A percentile compares a stretch with the other conserved stretches of the same genome.
Conservation (phyloP, 306 rosid genomes). For the Fragaria ananassa region DNA sequence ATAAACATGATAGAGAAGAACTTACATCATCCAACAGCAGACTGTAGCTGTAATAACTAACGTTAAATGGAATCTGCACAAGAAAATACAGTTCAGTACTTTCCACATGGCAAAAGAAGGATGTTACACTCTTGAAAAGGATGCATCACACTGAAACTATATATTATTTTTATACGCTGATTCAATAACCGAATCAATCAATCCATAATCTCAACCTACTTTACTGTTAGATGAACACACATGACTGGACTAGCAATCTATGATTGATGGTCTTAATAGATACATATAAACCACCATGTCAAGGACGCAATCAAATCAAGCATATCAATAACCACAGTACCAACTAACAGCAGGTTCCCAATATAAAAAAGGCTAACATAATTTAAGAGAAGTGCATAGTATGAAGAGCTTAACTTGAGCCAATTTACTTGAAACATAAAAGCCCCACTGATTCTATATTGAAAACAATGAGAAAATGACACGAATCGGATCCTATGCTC, state of each 20-base stretch:
- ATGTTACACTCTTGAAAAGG: background rate
- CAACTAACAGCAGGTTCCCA: background rate
- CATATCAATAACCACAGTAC: background rate
- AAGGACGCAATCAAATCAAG: background rate
- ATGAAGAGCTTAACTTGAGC: background rate
- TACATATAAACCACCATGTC: background rate
- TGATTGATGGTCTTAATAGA: background rate
- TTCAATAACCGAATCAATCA: background rate
- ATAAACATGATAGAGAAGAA: constrained; percentile 17
- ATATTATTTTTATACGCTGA: background rate
- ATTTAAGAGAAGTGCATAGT: background rate
- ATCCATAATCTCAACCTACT: background rate
- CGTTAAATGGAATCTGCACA: constrained; percentile 66
- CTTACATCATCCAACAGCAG: constrained; percentile 97
- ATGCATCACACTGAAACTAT: background rate
- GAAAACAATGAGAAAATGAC: background rate
- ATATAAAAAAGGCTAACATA: background rate
- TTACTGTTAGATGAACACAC: too few species aligned
- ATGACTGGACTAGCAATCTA: background rate
- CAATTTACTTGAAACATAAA: background rate
- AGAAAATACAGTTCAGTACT: constrained; percentile 23
- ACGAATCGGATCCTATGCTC: background rate
- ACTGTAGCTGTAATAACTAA: constrained; percentile 76
- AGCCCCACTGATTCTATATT: background rate
- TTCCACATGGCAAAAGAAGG: constrained; percentile 4